A percentile compares a stretch with the other conserved stretches of the same genome.
phyloP scores from a whole-genome alignment of 306 rosid species.

The Prunus dulcis region DNA sequence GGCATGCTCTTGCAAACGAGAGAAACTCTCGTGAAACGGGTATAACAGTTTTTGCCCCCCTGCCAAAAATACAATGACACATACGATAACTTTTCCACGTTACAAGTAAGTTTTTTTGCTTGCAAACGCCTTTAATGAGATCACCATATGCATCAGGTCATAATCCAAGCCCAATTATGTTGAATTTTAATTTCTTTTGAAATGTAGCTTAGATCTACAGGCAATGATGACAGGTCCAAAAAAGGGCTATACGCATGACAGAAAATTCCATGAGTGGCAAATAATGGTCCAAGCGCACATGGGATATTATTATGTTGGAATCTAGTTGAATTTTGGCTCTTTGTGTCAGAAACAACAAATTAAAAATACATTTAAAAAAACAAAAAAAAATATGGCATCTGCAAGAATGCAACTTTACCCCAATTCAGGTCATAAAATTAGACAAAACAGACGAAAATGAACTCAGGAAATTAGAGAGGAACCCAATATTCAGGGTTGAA shows the following conservation, averaged over 20 bases:
- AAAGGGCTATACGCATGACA: background rate
- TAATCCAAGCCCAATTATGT: background rate
- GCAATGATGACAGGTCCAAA: slow-evolving; percentile 8
- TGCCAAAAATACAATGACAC: too few relatives aligned
- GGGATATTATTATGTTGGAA: background rate
- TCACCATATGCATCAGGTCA: background rate
- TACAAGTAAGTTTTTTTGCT: too few relatives aligned
- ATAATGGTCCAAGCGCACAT: slow-evolving; percentile 3
- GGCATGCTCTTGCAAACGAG: too few relatives aligned
- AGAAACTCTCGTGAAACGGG: too few relatives aligned
- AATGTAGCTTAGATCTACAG: slow-evolving; percentile 4
- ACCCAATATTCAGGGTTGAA: background rate
- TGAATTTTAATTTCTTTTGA: background rate
- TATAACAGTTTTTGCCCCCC: too few relatives aligned
- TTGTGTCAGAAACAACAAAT: slow-evolving; percentile 2
- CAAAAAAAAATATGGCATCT: background rate
- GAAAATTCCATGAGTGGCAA: slow-evolving; percentile 3
- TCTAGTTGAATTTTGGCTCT: background rate
- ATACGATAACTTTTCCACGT: too few relatives aligned
- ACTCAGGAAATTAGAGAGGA: background rate
- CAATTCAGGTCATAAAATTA: background rate
- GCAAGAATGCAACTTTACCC: background rate
- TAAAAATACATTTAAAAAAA: background rate
- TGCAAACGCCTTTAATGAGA: background rate
- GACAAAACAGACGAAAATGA: background rate